These are phyloP conservation scores for Saprolegnia parasitica DNA, from an alignment of 352 stramenopile genomes.

Conservation along the genomic window DNA sequence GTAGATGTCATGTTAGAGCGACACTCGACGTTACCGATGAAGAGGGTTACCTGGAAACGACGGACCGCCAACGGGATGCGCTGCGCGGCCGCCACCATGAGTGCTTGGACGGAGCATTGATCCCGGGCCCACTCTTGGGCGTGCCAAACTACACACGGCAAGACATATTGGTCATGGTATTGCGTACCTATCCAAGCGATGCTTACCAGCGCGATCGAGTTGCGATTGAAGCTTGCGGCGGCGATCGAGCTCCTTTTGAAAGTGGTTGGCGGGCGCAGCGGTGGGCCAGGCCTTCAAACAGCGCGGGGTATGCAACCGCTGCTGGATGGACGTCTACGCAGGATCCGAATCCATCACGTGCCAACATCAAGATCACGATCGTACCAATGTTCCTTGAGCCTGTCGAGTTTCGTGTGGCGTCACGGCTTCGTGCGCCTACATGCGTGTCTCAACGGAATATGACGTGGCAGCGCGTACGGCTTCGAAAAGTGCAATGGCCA, in stretches of 20 bases:
- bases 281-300: neutral
- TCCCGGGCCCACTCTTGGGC: conserved; percentile 44
- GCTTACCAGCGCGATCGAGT: neutral
- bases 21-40: neutral
- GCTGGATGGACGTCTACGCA: neutral
- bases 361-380: too few relatives aligned
- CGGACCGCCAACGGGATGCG: conserved; percentile 39
- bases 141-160: conserved; percentile 20
- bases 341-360: too few relatives aligned
- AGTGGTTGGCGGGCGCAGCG: neutral
- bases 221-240: neutral
- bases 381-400: neutral
- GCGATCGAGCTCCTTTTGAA: neutral
- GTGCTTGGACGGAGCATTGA: conserved; percentile 47
- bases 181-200: neutral
- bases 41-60: conserved; percentile 39
- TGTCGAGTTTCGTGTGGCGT: neutral
- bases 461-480: neutral
- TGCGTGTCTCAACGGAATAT: neutral
- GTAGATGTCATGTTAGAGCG: neutral
- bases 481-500: neutral
- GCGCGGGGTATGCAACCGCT: neutral
- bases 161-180: neutral
- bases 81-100: conserved; percentile 27
- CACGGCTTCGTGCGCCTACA: neutral